These are phyloP conservation scores for Neofusicoccum kwambonambiense DNA, from an alignment of 2,329 filamentous ascomycete species.

Conservation along the genomic window DNA sequence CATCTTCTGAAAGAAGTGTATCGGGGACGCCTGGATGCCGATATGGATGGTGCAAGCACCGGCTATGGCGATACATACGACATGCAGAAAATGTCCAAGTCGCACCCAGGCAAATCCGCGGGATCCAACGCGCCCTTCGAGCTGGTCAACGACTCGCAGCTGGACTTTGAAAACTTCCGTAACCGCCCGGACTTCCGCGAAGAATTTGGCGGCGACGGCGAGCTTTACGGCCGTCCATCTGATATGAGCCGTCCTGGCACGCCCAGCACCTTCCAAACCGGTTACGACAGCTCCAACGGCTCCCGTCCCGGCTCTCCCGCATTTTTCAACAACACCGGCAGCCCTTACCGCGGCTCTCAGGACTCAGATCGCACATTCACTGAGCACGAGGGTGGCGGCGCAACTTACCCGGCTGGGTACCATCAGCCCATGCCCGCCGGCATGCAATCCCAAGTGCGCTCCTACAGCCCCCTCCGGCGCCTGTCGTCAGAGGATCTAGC, in stretches of 20 bases:
- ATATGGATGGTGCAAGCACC: slow-evolving; percentile 54
- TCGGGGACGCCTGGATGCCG: slow-evolving; percentile 72
- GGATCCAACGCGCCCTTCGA: slow-evolving; percentile 65
- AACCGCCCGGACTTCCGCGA: slow-evolving; percentile 84
- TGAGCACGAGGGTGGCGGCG: slow-evolving; percentile 1
- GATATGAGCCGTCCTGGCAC: slow-evolving; percentile 56
- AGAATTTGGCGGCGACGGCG: slow-evolving; percentile 74
- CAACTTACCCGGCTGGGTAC: slow-evolving; percentile 48
- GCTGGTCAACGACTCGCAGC: slow-evolving; percentile 78
- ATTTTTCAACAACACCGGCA: not conserved
- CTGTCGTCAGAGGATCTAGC: slow-evolving; percentile 3
- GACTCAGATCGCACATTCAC: slow-evolving; percentile 26
- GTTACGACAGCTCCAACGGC: slow-evolving; percentile 27
- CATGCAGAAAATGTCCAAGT: slow-evolving; percentile 72
- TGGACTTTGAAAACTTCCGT: slow-evolving; percentile 92
- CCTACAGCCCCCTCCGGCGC: slow-evolving; percentile 36
- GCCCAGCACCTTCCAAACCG: slow-evolving; percentile 44
- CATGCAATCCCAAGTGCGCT: slow-evolving; percentile 31
- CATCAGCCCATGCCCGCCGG: slow-evolving; percentile 42
- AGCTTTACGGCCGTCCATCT: slow-evolving; percentile 49
- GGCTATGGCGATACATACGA: slow-evolving; percentile 81
- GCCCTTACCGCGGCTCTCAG: slow-evolving; percentile 22
- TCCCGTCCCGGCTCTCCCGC: not conserved
- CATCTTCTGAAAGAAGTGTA: slow-evolving; percentile 85
- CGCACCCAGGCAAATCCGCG: slow-evolving; percentile 55